Evolutionary conservation across 2,329 filamentous ascomycete species (phyloP), one percentile per base, ranked within the genome.

Genomic region (Aspergillus puulaauensis): DNA sequence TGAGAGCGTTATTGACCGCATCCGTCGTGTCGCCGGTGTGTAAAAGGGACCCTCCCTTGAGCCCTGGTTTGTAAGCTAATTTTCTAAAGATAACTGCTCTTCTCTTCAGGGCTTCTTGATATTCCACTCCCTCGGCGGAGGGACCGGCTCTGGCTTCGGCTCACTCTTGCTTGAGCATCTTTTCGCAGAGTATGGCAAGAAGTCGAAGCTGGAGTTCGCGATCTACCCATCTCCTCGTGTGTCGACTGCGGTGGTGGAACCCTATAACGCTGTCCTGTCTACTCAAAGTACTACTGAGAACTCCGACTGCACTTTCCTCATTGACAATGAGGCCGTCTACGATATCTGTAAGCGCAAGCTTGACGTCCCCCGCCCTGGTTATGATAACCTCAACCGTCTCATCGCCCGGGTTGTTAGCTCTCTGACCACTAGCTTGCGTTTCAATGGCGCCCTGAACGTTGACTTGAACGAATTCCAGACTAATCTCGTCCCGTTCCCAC

Each of bases 391-490:
- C 60, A 88, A 88, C 73, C 83, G 83, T 54, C 75, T 88, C 63
- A 86, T 88, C 66, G 84, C 86, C 50, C 85, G 87, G 71, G 85
- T 88, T 54, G 84, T 88, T 64, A 86, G 83, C 73, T 86, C 83
- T 35, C 86, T 88, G 66, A 88, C 86, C 24, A 84, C 84, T 37
- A 86, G 83, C 62, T 75, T 88, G 61, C 81, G 86, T 53, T 88
- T 88, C 62, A 84, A 87, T 66, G 86, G 86, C 66, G 83, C 83
- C 48, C 79, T 88, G 68, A 88, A 88, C 61, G 85, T 88, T 68
- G 86, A 88, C 71, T 72, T 88, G 69, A 85, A 85, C 68, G 85
- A 88, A 70, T 88, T 88, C 78, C 85, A 88, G 75, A 88, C 85
- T 65, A 88, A 88, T 72, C 73, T 88, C 73, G 85, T 88, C 50